Evolutionary conservation across 768 basidiomycete genomes (phyloP).

Genomic region (Mycena epipterygia): DNA sequence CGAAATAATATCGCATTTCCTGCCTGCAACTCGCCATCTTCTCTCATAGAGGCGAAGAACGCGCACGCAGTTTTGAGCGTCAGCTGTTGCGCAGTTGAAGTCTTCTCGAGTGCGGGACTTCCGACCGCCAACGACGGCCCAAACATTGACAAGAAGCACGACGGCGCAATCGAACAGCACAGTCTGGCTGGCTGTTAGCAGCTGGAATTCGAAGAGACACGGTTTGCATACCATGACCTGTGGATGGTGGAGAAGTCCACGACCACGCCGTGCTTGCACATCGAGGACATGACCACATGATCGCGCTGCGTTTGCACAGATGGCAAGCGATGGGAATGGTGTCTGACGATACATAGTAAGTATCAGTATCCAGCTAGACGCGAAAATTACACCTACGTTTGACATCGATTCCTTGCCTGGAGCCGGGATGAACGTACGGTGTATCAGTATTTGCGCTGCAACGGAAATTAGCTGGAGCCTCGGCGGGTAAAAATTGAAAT

Average conservation of each 20-base stretch:
- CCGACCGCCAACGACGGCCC: too few relatives aligned
- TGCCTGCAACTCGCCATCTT: constrained; percentile 20
- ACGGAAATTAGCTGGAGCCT: background rate
- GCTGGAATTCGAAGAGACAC: background rate
- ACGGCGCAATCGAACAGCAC: constrained; percentile 53
- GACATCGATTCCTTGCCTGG: background rate
- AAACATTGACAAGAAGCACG: too few relatives aligned
- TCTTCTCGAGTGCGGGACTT: constrained; percentile 37
- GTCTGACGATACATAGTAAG: constrained; percentile 64
- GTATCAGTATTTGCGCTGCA: constrained; percentile 27
- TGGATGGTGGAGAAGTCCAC: background rate
- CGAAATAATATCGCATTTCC: constrained; percentile 24
- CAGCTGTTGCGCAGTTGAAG: constrained; percentile 48
- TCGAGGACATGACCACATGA: constrained; percentile 63
- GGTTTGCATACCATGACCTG: constrained; percentile 23
- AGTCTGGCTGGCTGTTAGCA: constrained; percentile 22
- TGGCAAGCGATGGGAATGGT: too few relatives aligned
- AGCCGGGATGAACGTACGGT: constrained; percentile 26
- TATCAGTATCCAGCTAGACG: constrained; percentile 21
- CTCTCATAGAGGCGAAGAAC: too few relatives aligned
- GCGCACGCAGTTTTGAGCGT: constrained; percentile 56
- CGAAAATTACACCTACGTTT: background rate
- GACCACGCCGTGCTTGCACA: constrained; percentile 47
- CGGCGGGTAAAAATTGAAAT: background rate
- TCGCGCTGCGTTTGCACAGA: too few relatives aligned